Base-by-base conservation (phyloP, 805 yeast species). In the Torulaspora delbrueckii region DNA sequence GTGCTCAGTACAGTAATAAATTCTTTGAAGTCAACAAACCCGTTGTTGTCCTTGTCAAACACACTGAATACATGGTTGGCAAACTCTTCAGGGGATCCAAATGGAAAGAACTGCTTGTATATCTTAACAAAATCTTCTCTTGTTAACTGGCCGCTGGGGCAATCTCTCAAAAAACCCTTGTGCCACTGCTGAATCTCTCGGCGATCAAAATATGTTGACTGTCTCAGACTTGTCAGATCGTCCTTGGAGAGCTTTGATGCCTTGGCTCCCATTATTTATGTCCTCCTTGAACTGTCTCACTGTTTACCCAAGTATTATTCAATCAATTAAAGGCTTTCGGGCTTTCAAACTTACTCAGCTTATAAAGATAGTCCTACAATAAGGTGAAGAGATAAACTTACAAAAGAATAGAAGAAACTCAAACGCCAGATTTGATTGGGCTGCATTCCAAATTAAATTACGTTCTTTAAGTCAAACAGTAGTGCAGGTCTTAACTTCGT, bases 131-230 rank as follows among this genome's bases (percentile, higher is more conserved):
- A 88, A 60, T 93, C 98, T 39, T 84, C 86, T 58, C 83, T 84
- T 2, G 89, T 79, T 23, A 93, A 72, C 62, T 84, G 90, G 1
- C 98, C 98, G 27, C 80, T 74, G 1, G 97, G 97, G 63, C 96
- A 91, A 65, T 93, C 99, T 60, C 96, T 76, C 34, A 84, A 72
- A 58, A 93, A 93, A 2, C 98, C 98, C 63, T 91, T 91, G 63
- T 91, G 91, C 99, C 99, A 93, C 62, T 91, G 99, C 66, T 93
- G 98, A 36, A 93, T 76, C 63, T 93, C 99, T 53, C 96, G 76
- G 43, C 90, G 81, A 60, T 91, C 96, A 61, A 93, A 93, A 58
- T 88, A 84, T 0, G 99, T 93, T 19, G 89, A 84, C 60, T 80
- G 82, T 62, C 84, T 85, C 48, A 93, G 77, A 44, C 84, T 81